Conservation (phyloP, 805 yeast species). For the Pichia nakasei region DNA sequence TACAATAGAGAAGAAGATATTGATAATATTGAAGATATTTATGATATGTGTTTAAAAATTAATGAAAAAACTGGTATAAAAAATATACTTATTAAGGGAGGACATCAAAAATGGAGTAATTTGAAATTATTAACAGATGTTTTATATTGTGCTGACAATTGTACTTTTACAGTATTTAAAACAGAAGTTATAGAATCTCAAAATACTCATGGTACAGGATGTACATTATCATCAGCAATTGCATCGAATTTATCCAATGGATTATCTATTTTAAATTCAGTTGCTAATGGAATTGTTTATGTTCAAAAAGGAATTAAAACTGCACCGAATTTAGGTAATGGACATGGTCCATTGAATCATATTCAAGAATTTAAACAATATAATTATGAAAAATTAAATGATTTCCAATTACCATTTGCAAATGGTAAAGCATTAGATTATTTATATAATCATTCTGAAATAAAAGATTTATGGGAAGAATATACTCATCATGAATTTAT, state of each 20-base stretch:
- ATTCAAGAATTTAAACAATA: constrained; percentile 13
- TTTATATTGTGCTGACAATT: constrained; percentile 3
- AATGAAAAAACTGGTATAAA: constrained; percentile 1
- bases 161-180: not conserved
- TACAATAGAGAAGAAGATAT: not conserved
- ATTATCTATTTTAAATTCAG: constrained; percentile 35
- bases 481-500: constrained; percentile 61
- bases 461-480: constrained; percentile 45
- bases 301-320: constrained; percentile 56
- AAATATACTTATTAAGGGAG: constrained; percentile 12
- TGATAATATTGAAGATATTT: constrained; percentile 2
- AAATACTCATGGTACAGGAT: constrained; percentile 85
- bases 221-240: constrained; percentile 76
- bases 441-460: constrained; percentile 46
- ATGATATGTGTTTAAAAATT: constrained; percentile 1
- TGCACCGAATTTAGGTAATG: constrained; percentile 23
- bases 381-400: constrained; percentile 1
- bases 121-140: constrained; percentile 4
- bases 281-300: constrained; percentile 50
- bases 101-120: constrained; percentile 18
- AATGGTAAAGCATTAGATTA: constrained; percentile 34
- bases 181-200: constrained; percentile 10
- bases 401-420: constrained; percentile 13
- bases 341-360: constrained; percentile 73
- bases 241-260: constrained; percentile 66